Evolutionary conservation across 495 filamentous ascomycete species (phyloP).

Genomic region (Lepidopterella palustris): DNA sequence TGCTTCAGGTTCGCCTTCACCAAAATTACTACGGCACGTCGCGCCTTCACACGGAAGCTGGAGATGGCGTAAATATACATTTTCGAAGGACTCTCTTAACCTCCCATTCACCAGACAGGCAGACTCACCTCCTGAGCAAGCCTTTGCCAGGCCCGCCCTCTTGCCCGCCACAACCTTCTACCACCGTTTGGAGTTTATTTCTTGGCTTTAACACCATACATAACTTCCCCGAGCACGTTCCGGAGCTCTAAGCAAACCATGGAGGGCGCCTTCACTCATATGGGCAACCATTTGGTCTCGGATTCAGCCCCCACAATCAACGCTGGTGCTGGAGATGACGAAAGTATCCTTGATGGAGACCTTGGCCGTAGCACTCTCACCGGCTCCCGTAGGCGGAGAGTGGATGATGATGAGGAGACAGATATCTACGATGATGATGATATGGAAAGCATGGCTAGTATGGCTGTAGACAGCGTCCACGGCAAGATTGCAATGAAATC

Average conservation of each 20-base stretch:
- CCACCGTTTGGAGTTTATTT: neutral
- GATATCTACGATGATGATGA: constrained; percentile 87
- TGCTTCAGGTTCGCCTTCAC: neutral
- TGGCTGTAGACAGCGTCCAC: constrained; percentile 68
- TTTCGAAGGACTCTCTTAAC: neutral
- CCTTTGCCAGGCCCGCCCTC: neutral
- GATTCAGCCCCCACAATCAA: constrained; percentile 69
- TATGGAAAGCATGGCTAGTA: constrained; percentile 83
- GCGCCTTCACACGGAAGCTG: neutral
- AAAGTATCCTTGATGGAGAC: constrained; percentile 63
- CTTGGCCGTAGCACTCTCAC: constrained; percentile 56
- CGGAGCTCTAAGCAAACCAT: constrained; percentile 39
- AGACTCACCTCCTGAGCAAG: neutral
- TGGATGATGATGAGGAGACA: constrained; percentile 77
- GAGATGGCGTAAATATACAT: neutral
- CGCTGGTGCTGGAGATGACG: constrained; percentile 71
- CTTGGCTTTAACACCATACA: neutral
- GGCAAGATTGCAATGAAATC: constrained; percentile 54
- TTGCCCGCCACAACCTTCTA: neutral
- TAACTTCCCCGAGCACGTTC: neutral
- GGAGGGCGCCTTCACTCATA: constrained; percentile 80
- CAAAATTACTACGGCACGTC: neutral
- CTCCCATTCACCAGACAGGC: neutral
- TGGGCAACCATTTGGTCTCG: constrained; percentile 74
- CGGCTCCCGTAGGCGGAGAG: constrained; percentile 60